Base-by-base conservation (phyloP, 2,329 filamentous ascomycete genomes). In the Phialophora verrucosa region DNA sequence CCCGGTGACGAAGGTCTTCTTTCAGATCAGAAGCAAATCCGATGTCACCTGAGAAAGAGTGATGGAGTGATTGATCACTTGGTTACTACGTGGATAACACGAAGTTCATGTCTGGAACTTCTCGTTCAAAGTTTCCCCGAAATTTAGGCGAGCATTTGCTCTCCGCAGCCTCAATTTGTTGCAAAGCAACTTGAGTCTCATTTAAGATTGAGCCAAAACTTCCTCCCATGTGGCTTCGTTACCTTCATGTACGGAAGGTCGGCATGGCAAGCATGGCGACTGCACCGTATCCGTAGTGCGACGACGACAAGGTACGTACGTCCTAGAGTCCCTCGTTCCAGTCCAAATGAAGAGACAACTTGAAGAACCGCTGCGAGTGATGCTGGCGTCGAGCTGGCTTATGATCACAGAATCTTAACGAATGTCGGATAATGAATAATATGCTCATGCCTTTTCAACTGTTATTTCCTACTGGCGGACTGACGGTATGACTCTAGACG, bases 301-400 rank as follows among this genome's bases (percentile, higher is more conserved):
- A 25, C 60, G 17, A 25, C 31, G 23, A 47, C 4, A 35, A 54
- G 31, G 53, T 50, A 78, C 77, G 81, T 82, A 78, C 74, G 77
- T 69, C 59, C 27, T 51, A 56, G 35, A n/a, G 69, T 38, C 20
- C 32, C 25, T 17, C 61, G 53, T 32, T 17, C 38, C 29, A 44
- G 56, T 55, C 63, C 56, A 70, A 60, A 78, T 80, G 81, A 83
- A 82, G 80, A 83, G 76, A 76, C 58, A 75, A 76, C 76, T 76
- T 76, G 80, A 70, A 88, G 87, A 89, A 89, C 87, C 87, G 87
- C 87, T 89, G 87, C 87, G 85, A 84, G 85, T 87, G 85, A 88
- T 82, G 80, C 80, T 81, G 76, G 75, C 75, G 74, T 56, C 71
- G n/a, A 65, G 71, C 78, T 77, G 79, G 78, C 79, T 29, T 79